phyloP scores from a whole-genome alignment of 2,329 filamentous ascomycete species.

The Colletotrichum aenigma region DNA sequence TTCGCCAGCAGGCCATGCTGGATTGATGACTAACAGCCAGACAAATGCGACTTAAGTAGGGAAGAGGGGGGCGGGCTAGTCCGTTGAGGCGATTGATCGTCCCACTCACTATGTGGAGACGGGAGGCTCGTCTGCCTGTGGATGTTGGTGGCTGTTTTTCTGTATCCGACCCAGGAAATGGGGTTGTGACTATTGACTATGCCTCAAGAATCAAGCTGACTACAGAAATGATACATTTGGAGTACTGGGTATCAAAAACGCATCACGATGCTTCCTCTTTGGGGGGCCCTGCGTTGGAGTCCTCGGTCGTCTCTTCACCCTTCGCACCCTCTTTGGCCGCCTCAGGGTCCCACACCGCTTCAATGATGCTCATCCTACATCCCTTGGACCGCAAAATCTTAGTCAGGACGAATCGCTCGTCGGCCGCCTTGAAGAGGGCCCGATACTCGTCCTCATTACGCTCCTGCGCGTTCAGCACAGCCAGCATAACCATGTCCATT shows the following conservation, averaged over 20 bases:
- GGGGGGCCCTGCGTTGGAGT: background rate
- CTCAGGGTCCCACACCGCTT: slow-evolving; percentile 48
- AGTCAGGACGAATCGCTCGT: slow-evolving; percentile 47
- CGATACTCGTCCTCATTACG: slow-evolving; percentile 50
- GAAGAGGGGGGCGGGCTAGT: no score
- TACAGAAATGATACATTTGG: background rate
- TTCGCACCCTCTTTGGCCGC: slow-evolving; percentile 11
- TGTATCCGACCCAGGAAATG: background rate
- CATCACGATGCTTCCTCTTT: background rate
- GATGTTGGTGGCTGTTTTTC: fast-evolving
- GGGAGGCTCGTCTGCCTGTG: background rate
- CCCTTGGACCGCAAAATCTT: slow-evolving; percentile 44
- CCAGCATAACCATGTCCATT: slow-evolving; percentile 59
- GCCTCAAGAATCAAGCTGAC: background rate
- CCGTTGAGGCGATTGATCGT: background rate
- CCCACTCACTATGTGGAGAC: background rate
- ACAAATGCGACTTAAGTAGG: background rate
- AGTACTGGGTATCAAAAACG: background rate
- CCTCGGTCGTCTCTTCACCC: background rate
- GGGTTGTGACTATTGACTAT: background rate
- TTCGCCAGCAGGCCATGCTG: slow-evolving; percentile 19
- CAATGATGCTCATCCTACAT: slow-evolving; percentile 53
- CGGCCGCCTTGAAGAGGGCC: slow-evolving; percentile 46
- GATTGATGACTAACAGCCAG: fast-evolving
- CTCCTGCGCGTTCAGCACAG: slow-evolving; percentile 56